phyloP scores from a whole-genome alignment of 495 filamentous ascomycete genomes.

The Astrothelium subdiscretum region DNA sequence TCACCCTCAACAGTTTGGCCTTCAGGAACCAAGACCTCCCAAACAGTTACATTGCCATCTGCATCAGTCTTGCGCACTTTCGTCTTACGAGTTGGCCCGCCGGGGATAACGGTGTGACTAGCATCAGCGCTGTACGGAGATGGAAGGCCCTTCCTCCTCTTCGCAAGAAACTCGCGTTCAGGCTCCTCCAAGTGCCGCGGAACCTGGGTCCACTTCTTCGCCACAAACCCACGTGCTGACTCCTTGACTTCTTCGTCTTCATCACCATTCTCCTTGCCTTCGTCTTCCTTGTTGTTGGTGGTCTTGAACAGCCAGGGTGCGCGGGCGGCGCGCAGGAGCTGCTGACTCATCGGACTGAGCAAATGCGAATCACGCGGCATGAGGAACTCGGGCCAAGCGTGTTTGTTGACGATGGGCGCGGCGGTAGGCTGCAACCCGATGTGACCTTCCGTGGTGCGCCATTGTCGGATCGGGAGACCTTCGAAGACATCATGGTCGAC shows the following conservation, averaged over 20 bases:
- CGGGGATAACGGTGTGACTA: slow-evolving; percentile 34
- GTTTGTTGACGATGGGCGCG: slow-evolving; percentile 23
- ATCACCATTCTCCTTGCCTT: slow-evolving; percentile 28
- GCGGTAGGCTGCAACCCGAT: slow-evolving; percentile 51
- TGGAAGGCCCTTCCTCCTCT: slow-evolving; percentile 66
- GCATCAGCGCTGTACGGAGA: slow-evolving; percentile 36
- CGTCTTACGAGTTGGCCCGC: slow-evolving; percentile 52
- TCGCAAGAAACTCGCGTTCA: slow-evolving; percentile 73
- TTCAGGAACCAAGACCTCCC: slow-evolving; percentile 68
- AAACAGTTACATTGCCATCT: slow-evolving; percentile 65
- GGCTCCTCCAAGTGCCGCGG: slow-evolving; percentile 65
- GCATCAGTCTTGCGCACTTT: slow-evolving; percentile 68
- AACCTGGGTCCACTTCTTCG: slow-evolving; percentile 67
- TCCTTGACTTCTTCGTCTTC: slow-evolving; percentile 41
- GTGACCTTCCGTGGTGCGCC: slow-evolving; percentile 36
- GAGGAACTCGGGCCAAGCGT: slow-evolving; percentile 42
- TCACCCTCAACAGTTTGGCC: slow-evolving; percentile 76
- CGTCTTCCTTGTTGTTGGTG: slow-evolving; percentile 20
- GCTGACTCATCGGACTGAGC: slow-evolving; percentile 61
- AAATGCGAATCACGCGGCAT: slow-evolving; percentile 85
- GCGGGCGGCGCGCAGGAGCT: slow-evolving; percentile 69
- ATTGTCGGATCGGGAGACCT: slow-evolving; percentile 85
- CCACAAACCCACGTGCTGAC: slow-evolving; percentile 49
- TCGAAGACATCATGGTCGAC: slow-evolving; percentile 94
- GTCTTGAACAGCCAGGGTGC: slow-evolving; percentile 17